Evolutionary conservation across 1,139 yeast genomes (phyloP), one percentile per base, ranked within the genome.

Genomic region (Taphrina deformans): DNA sequence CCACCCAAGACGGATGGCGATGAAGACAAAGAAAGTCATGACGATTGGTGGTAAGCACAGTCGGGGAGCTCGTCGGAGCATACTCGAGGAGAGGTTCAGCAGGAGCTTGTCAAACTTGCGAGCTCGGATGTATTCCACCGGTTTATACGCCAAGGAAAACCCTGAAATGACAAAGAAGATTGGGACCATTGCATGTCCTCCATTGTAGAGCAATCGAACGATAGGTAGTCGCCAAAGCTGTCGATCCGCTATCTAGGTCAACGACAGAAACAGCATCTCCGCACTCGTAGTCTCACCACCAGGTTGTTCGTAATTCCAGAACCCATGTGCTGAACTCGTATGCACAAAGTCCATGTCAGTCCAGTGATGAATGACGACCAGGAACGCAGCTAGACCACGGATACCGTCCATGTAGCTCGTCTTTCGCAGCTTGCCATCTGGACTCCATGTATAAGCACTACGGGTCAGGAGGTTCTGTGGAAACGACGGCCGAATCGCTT

Each of bases 361-460:
- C 62, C 62, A 58, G 35, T 58, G 62, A 46, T 58, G 62, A 24
- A 45, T 38, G 33, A 58, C 62, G n/a, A 58, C 62, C 38, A 58
- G 40, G n/a, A 58, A 58, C 16, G 62, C 62, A 2, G 62, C 62
- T 6, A 58, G 46, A 23, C 62, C 62, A 31, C 62, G 62, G 1
- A 58, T 10, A 16, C 62, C 62, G 26, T 58, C 62, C 45, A 58
- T 33, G 26, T 50, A 58, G 35, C 45, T 40, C 33, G 62, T 58
- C 45, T 50, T 31, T 12, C 62, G 62, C 9, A 26, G 44, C 48
- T 58, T 58, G 24, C 33, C 12, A 27, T 51, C 44, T 2, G 29
- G 29, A 18, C 12, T 31, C 55, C 55, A 51, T 23, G 10, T 7
- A n/a, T 51, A 51, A 7, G 55, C 55, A 3, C 44, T 16, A n/a